Base-by-base conservation (phyloP, 139 green algal species). In the Chlamydomonas sp. region DNA sequence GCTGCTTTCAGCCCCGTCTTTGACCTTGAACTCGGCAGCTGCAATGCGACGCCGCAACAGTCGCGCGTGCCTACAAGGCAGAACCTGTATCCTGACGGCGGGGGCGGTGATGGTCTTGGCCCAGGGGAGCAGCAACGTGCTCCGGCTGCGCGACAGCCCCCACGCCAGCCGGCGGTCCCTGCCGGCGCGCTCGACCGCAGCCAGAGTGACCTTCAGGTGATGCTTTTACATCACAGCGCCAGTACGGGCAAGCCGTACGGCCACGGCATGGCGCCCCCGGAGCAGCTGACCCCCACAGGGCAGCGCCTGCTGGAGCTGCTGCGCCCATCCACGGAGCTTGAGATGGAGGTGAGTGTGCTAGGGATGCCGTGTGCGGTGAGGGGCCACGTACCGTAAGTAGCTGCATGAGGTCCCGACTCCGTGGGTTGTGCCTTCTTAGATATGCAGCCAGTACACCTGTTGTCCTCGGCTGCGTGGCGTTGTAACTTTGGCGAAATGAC, bases 1-100 rank as follows among this genome's bases (percentile, higher is more conserved):
- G 64, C 66, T 5, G 64, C 89, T 2, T 90, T 90, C 80, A 92
- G 89, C 69, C 89, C 89, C 18, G 66, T 92, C 1, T 92, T 92
- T 78, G 85, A 92, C 68, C 81, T 90, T 5, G 89, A 92, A 68
- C 75, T 92, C 8, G 78, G 84, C 66, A 85, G 66, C 80, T 67
- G 31, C 12, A 63, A 84, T 62, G 6, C 58, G 2, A 63, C 68
- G 6, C 83, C 83, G 6, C 31, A 89, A 66, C 16, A 89, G 57
- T 63, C 20, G 49, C 79, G 3, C 61, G 12, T 5, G 12, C 62
- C n/a, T 83, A 63, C 78, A 75, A 4, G 5, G 67, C 18, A 85
- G n/a, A 14, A 57, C 14, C 5, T 79, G 69, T 14, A 84, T 6
- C 17, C 31, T 4, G 12, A 59, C 64, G 63, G 1, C 63, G 78